These are phyloP conservation scores for Rhizoclosmatium sp. DNA, from an alignment of 192 early-diverging fungal genomes.

Conservation along the genomic window DNA sequence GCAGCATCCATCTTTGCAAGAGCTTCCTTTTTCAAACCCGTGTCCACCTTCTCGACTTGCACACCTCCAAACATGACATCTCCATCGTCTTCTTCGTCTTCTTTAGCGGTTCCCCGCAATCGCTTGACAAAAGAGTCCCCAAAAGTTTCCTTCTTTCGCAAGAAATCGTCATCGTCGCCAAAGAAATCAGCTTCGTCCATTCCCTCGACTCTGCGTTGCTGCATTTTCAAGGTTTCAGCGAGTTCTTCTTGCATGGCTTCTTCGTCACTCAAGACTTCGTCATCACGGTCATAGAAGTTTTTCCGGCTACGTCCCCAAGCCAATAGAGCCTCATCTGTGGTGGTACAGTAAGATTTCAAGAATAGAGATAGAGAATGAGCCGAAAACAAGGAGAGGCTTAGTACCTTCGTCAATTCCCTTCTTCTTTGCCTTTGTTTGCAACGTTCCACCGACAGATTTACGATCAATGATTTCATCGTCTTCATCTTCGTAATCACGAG, in stretches of 20 bases:
- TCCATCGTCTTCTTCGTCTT: not conserved
- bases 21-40: slow-evolving; percentile 35
- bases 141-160: slow-evolving; percentile 33
- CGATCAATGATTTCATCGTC: slow-evolving; percentile 44
- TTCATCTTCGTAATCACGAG: slow-evolving; percentile 34
- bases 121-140: slow-evolving; percentile 26
- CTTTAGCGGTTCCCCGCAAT: slow-evolving; percentile 16
- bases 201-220: slow-evolving; percentile 76
- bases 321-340: slow-evolving; percentile 53
- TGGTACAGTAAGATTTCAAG: not conserved
- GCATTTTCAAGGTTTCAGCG: slow-evolving; percentile 85
- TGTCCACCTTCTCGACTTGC: slow-evolving; percentile 22
- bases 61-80: not conserved
- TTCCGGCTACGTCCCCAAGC: slow-evolving; percentile 83
- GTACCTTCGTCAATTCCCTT: slow-evolving; percentile 25
- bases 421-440: slow-evolving; percentile 15
- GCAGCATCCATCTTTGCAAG: slow-evolving; percentile 35
- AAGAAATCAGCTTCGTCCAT: slow-evolving; percentile 91
- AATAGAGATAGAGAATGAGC: not conserved
- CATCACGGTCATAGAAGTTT: slow-evolving; percentile 78
- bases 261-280: slow-evolving; percentile 80
- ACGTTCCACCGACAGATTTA: slow-evolving; percentile 26
- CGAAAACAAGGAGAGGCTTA: not conserved
- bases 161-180: slow-evolving; percentile 57
- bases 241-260: slow-evolving; percentile 86